Evolutionary conservation across 2,329 filamentous ascomycete genomes (phyloP).

Genomic region (Macrophomina pseudophaseolina): DNA sequence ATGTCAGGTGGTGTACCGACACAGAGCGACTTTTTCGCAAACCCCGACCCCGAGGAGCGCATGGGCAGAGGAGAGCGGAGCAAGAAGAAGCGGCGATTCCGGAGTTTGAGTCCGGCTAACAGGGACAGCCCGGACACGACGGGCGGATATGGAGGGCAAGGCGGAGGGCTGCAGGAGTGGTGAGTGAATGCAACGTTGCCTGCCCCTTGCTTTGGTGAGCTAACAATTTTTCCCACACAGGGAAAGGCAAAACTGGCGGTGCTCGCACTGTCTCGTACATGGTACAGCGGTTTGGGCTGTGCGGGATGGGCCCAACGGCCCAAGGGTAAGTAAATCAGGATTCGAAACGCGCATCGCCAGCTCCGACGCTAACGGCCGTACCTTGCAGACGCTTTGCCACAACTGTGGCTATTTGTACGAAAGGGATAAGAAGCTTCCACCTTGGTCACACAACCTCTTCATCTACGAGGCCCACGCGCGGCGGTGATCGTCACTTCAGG

Average conservation of each 20-base stretch:
- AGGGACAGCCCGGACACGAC: constrained; percentile 77
- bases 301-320: constrained; percentile 83
- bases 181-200: constrained; percentile 33
- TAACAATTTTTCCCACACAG: constrained; percentile 38
- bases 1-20: constrained; percentile 76
- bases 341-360: background rate
- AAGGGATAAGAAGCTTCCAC: constrained; percentile 80
- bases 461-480: constrained; percentile 39
- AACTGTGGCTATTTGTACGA: constrained; percentile 92
- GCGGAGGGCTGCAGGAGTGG: constrained; percentile 58
- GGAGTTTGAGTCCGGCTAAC: constrained; percentile 82
- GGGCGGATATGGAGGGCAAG: constrained; percentile 72
- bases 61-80: constrained; percentile 91
- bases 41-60: constrained; percentile 69
- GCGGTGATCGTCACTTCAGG: constrained; percentile 18
- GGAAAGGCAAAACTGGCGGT: constrained; percentile 85
- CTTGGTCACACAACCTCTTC: constrained; percentile 76
- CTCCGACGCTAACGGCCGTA: constrained; percentile 2
- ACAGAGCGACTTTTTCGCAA: constrained; percentile 64
- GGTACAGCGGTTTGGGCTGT: constrained; percentile 94
- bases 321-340: constrained; percentile 67
- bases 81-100: constrained; percentile 93
- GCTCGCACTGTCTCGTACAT: constrained; percentile 84
- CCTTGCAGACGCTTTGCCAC: constrained; percentile 77
- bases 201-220: background rate